Evolutionary conservation across 805 yeast genomes (phyloP).

Genomic region (Kuraishia piskuri): DNA sequence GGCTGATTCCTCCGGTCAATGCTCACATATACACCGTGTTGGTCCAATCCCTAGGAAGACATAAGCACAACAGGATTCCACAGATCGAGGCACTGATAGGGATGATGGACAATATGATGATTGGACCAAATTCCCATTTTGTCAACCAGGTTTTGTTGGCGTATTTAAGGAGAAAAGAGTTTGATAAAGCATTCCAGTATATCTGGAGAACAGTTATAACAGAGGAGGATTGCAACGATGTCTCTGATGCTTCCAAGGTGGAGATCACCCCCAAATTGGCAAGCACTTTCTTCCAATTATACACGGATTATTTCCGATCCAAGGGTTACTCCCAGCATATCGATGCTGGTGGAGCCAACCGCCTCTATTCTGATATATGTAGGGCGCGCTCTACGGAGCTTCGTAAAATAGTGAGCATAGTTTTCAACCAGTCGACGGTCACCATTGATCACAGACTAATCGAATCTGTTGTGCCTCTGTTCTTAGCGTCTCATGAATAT

Average conservation of each 20-base stretch:
- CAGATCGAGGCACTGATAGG: slow-evolving; percentile 21
- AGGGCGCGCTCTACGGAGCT: not conserved
- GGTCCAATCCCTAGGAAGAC: slow-evolving; percentile 24
- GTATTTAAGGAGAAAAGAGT: slow-evolving; percentile 19
- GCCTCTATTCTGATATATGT: not conserved
- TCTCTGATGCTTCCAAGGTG: not conserved
- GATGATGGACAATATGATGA: slow-evolving; percentile 20
- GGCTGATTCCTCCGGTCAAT: slow-evolving; percentile 27
- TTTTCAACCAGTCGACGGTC: not conserved
- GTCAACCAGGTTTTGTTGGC: slow-evolving; percentile 28
- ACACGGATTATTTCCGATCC: not conserved
- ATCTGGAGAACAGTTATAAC: not conserved
- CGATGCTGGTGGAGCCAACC: not conserved
- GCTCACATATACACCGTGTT: slow-evolving; percentile 33
- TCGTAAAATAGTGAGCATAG: not conserved
- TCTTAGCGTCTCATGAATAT: not conserved
- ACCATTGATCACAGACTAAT: not conserved
- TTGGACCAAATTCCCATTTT: slow-evolving; percentile 25
- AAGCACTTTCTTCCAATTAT: not conserved
- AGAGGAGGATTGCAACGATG: not conserved
- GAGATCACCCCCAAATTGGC: not conserved
- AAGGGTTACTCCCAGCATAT: not conserved
- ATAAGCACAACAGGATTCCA: slow-evolving; percentile 14
- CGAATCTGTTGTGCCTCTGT: not conserved
- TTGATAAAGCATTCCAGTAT: slow-evolving; percentile 17